Conservation (phyloP, 129 eudicot species). For the Calendula officinalis region DNA sequence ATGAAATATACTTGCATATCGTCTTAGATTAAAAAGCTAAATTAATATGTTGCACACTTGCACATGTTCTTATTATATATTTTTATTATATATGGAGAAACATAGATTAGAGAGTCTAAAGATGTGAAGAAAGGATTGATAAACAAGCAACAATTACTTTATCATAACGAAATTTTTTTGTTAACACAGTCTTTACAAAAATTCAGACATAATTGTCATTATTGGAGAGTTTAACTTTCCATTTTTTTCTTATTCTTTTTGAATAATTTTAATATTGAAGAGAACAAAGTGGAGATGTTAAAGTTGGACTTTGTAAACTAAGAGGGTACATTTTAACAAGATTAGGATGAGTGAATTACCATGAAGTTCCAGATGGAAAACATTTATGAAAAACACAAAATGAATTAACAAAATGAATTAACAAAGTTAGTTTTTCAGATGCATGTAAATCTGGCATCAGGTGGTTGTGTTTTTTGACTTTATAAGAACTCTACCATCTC, state of each 20-base stretch:
- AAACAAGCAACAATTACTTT: constrained; percentile 54
- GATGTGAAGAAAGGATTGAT: constrained; percentile 87
- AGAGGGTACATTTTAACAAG: too few species aligned
- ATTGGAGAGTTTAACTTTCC: too few species aligned
- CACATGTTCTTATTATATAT: constrained; percentile 4
- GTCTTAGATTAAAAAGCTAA: too few species aligned
- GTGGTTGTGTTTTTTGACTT: too few species aligned
- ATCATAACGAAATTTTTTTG: neutral
- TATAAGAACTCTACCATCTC: too few species aligned
- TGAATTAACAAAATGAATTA: too few species aligned
- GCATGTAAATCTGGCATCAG: too few species aligned
- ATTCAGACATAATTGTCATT: neutral
- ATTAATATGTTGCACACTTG: constrained; percentile 10
- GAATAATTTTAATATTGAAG: constrained; percentile 56
- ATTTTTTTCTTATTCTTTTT: neutral
- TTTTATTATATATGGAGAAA: constrained; percentile 33
- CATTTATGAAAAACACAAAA: too few species aligned
- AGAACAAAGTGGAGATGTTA: constrained; percentile 75
- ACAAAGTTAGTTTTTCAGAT: too few species aligned
- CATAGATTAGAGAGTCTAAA: constrained; percentile 86
- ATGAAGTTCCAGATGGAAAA: too few species aligned
- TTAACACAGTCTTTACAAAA: neutral
- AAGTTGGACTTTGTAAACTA: too few species aligned
- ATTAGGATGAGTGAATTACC: too few species aligned
- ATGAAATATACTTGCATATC: neutral